phyloP scores from a whole-genome alignment of 2,329 filamentous ascomycete genomes.

The Penicillium sp. region DNA sequence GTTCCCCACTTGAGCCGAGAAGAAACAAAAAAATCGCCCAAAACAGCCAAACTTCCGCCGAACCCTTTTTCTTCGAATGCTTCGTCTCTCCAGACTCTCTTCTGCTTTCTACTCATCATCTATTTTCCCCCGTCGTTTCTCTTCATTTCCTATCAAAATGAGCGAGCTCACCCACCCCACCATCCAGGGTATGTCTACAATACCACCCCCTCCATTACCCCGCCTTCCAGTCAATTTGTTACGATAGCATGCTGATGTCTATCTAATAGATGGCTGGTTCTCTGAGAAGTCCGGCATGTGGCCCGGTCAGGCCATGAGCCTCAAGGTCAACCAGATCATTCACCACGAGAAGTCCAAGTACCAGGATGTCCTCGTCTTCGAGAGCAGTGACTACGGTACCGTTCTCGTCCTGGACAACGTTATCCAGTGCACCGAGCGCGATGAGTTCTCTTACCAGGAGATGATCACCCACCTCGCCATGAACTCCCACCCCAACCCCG shows the following conservation, averaged over 20 bases:
- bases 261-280: conserved; percentile 91
- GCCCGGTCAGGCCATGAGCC: conserved; percentile 98
- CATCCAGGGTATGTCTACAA: conserved; percentile 62
- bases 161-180: conserved; percentile 70
- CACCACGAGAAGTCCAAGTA: conserved; percentile 99
- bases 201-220: conserved; percentile 11
- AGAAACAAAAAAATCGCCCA: conserved; percentile 20
- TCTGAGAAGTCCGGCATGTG: conserved; percentile 98
- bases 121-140: conserved; percentile 16
- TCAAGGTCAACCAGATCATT: conserved; percentile 94
- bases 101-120: conserved; percentile 16
- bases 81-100: conserved; percentile 21
- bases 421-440: conserved; percentile 96
- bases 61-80: conserved; percentile 25
- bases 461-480: conserved; percentile 99
- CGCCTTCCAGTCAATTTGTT: conserved; percentile 13
- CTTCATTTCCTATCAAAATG: conserved; percentile 51
- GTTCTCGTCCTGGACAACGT: conserved; percentile 98
- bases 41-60: conserved; percentile 28
- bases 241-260: conserved; percentile 13
- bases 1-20: conserved; percentile 19
- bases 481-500: conserved; percentile 97
- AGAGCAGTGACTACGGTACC: conserved; percentile 94
- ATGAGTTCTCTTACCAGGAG: conserved; percentile 99
- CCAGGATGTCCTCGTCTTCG: conserved; percentile 98